phyloP scores from a whole-genome alignment of 805 yeast species.

The Wickerhamomyces canadensis region DNA sequence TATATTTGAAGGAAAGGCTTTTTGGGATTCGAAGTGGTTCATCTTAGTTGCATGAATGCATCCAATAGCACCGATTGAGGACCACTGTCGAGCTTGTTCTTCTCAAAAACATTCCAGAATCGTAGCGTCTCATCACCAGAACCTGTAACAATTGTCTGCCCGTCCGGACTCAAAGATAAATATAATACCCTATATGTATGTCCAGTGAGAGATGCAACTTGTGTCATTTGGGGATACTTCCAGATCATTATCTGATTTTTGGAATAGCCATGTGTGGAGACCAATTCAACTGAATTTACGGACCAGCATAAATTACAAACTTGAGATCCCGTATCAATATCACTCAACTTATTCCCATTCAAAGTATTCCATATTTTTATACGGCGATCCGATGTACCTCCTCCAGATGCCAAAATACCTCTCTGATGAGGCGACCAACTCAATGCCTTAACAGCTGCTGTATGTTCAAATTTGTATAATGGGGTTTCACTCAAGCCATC shows the following conservation, averaged over 20 bases:
- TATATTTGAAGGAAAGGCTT: too few relatives aligned
- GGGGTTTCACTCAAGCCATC: conserved; percentile 69
- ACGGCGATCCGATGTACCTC: conserved; percentile 91
- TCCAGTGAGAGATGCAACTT: conserved; percentile 88
- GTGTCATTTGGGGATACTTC: conserved; percentile 90
- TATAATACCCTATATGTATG: conserved; percentile 91
- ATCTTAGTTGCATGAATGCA: conserved; percentile 72
- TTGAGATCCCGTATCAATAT: conserved; percentile 94
- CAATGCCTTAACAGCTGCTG: conserved; percentile 93
- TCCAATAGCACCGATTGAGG: conserved; percentile 63
- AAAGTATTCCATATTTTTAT: conserved; percentile 90
- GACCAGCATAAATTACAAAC: conserved; percentile 95
- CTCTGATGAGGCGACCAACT: conserved; percentile 98
- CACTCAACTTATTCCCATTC: conserved; percentile 66
- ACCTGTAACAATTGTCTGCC: conserved; percentile 94
- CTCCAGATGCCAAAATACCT: conserved; percentile 91
- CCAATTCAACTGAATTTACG: conserved; percentile 83
- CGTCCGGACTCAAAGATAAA: conserved; percentile 88
- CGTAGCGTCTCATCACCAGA: conserved; percentile 97
- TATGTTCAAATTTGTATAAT: conserved; percentile 74
- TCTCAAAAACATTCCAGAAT: conserved; percentile 93
- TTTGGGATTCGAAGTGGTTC: too few relatives aligned
- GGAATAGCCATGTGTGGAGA: conserved; percentile 92
- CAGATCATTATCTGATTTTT: conserved; percentile 87
- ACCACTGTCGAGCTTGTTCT: conserved; percentile 50